Base-by-base conservation (phyloP, 225 moss, liverwort and hornwort species). In the Bryum argenteum region DNA sequence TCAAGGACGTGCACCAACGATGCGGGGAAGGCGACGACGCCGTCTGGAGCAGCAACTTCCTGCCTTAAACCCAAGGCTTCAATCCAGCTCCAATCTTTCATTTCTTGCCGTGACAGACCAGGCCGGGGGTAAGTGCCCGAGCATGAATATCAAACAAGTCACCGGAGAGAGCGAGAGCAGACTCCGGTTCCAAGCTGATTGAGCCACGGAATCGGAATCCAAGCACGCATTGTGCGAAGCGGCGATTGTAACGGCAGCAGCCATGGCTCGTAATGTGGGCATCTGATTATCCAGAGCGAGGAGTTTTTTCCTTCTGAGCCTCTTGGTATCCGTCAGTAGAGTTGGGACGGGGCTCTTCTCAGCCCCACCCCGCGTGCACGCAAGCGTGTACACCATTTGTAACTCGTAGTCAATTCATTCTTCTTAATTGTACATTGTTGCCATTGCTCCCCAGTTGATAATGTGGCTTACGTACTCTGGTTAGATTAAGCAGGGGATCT, bases 21-120 rank as follows among this genome's bases (percentile, higher is more conserved):
- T 97, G 97, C 74, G 91, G 97, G 39, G 97, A 97, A 76, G 90
- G 89, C 67, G 97, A 97, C 20, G 91, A 88, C 66, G 90, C 90
- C 20, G 90, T 94, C 12, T 97, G 94, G 97, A 82, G 78, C 68
- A 80, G 88, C 20, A 40, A 84, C 18, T 90, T 97, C 24, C 42
- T 63, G 17, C 77, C 15, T 8, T 2, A 5, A 28, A 2, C 5
- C 16, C 37, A 15, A 26, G 11, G 3, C 26, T 26, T 26, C 2
- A 10, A 2, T 33, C 33, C 58, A 20, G 56, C 24, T 24, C 23
- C 23, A 23, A 22, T 53, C 48, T 47, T 16, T 16, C 13, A 13
- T 47, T 47, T 16, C 71, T 51, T 51, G 48, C 22, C 40, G 52
- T 13, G 19, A 33, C 33, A 33, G 33, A 60, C 4, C 5, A 42